Evolutionary conservation across 2,329 filamentous ascomycete genomes (phyloP), one percentile per base, ranked within the genome.

Genomic region (Penicillium sp.): DNA sequence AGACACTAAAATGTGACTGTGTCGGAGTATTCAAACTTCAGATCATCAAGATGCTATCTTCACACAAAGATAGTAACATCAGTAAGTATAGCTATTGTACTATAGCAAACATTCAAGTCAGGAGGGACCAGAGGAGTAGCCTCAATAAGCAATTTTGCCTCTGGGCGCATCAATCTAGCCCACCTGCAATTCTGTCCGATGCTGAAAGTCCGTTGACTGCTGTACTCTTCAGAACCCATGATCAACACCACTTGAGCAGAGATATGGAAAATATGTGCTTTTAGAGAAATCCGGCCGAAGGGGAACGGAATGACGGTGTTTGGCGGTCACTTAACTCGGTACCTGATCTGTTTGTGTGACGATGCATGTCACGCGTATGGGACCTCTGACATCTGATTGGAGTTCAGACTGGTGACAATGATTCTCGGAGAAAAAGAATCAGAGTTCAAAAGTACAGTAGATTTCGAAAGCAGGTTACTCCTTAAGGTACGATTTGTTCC

Each of bases 271-370:
- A 36, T 36, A 9, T 16, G 33, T 18, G 33, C 16, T 36, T 36
- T 16, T 13, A 38, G 35, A 36, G 8, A 18, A 6, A 13, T 30
- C 13, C 14, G 22, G 18, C 24, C 16, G 20, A 33, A 9, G 14
- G 10, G 8, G n/a, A 13, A 27, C 2, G 6, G 3, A 36, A 25
- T 28, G 27, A 16, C 48, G 45, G 20, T 14, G 33, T 43, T 40
- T 42, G 44, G 24, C 30, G 16, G 43, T 14, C 31, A 41, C 55
- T 30, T 51, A 50, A 50, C 41, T 61, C 51, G 50, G 56, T 61
- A 53, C 60, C 58, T 61, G 58, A 58, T 55, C 36, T 50, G 47
- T 56, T 56, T 50, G 58, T 62, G 46, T 45, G 40, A 62, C 60
- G 48, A 39, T 54, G 42, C 30, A 51, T 38, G 35, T 44, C 39